Evolutionary conservation across 352 stramenopile genomes (phyloP).

Genomic region (Phytophthora uliginosa): DNA sequence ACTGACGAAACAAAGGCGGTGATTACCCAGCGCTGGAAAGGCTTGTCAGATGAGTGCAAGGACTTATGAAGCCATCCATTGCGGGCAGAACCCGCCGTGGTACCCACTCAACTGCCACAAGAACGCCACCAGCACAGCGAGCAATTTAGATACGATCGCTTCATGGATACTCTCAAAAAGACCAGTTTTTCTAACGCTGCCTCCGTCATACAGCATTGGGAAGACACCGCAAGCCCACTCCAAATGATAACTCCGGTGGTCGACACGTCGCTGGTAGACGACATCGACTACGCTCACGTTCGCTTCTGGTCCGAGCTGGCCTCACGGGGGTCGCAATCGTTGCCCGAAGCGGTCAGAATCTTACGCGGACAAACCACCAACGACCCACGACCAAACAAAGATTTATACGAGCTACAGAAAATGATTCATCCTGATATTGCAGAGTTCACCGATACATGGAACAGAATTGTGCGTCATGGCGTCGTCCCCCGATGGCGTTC

Average conservation of each 20-base stretch:
- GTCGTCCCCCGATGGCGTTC: neutral
- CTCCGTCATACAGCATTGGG: neutral
- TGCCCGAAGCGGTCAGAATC: neutral
- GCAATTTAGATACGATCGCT: neutral
- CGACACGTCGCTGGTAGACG: neutral
- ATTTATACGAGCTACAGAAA: neutral
- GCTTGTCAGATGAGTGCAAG: conserved; percentile 1
- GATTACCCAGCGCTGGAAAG: conserved; percentile 14
- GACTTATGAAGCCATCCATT: conserved; percentile 16
- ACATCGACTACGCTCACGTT: conserved; percentile 14
- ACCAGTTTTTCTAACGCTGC: neutral
- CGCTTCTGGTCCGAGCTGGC: conserved; percentile 3
- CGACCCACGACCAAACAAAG: conserved; percentile 17
- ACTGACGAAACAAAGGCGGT: conserved; percentile 7
- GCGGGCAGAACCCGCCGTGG: too few relatives aligned
- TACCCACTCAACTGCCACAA: neutral
- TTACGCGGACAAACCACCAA: neutral
- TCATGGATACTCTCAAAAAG: conserved; percentile 16
- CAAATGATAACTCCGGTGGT: neutral
- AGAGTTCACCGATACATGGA: conserved; percentile 4
- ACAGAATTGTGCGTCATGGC: conserved; percentile 3
- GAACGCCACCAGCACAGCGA: neutral
- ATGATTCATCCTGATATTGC: neutral
- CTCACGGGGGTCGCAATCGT: neutral
- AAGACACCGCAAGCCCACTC: too few relatives aligned